Evolutionary conservation across 2,329 filamentous ascomycete species (phyloP).

Genomic region (Phymatotrichopsis omnivora): DNA sequence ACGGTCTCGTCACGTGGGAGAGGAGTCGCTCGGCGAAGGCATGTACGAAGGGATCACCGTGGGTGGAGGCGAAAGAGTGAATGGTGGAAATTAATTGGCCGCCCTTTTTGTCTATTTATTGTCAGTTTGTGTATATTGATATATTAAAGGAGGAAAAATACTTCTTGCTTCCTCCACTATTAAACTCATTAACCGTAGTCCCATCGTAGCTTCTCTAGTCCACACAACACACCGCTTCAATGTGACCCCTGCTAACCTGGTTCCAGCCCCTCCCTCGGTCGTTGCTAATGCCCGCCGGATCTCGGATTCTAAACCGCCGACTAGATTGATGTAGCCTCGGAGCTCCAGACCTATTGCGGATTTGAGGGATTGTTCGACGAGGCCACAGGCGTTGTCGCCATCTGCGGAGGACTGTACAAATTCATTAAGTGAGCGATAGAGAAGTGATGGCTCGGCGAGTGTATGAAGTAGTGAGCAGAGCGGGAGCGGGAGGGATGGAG

Average conservation of each 20-base stretch:
- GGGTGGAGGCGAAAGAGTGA: slow-evolving; percentile 82
- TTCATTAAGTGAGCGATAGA: slow-evolving; percentile 68
- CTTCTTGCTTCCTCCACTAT: slow-evolving; percentile 85
- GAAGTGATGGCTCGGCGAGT: slow-evolving; percentile 82
- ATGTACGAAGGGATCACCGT: slow-evolving; percentile 90
- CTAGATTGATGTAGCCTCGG: slow-evolving; percentile 76
- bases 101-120: slow-evolving; percentile 53
- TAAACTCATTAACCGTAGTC: slow-evolving; percentile 79
- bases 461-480: slow-evolving; percentile 79
- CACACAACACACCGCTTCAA: slow-evolving; percentile 92
- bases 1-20: slow-evolving; percentile 77
- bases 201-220: slow-evolving; percentile 96
- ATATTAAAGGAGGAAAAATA: slow-evolving; percentile 34
- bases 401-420: slow-evolving; percentile 75
- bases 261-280: slow-evolving; percentile 53
- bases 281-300: slow-evolving; percentile 72
- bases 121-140: slow-evolving; percentile 9
- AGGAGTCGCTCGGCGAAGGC: slow-evolving; percentile 86
- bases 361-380: slow-evolving; percentile 85
- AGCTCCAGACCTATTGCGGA: slow-evolving; percentile 78
- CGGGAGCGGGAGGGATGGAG: slow-evolving; percentile 68
- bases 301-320: slow-evolving; percentile 86
- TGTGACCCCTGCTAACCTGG: slow-evolving; percentile 73
- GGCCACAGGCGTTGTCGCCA: slow-evolving; percentile 41
- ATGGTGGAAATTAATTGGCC: slow-evolving; percentile 90